Conservation (phyloP, 2,329 filamentous ascomycete species). For the Cadophora sp. region DNA sequence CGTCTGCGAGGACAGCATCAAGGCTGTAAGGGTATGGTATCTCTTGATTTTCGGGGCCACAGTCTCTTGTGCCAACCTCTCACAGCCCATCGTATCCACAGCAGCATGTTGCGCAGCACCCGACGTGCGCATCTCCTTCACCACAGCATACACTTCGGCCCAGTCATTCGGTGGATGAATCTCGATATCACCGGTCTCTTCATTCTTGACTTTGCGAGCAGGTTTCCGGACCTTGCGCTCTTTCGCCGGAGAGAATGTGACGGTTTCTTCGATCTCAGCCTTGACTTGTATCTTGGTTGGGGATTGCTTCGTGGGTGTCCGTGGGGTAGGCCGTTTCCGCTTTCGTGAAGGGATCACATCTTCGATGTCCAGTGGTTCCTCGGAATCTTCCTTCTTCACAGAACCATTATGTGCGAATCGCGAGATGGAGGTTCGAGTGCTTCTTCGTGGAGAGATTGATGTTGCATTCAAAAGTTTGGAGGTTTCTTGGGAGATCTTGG, state of each 20-base stretch:
- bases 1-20: constrained; percentile 78
- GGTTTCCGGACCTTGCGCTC: constrained; percentile 52
- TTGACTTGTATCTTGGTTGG: constrained; percentile 47
- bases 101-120: constrained; percentile 74
- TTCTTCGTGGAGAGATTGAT: constrained; percentile 51
- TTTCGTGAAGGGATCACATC: constrained; percentile 56
- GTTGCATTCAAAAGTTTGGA: constrained; percentile 59
- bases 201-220: constrained; percentile 52
- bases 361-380: constrained; percentile 58
- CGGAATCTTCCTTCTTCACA: constrained; percentile 34
- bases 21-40: constrained; percentile 71
- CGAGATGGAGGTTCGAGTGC: constrained; percentile 57
- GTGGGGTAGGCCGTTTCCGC: constrained; percentile 48
- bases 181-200: constrained; percentile 48
- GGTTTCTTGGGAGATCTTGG: constrained; percentile 63
- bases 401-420: constrained; percentile 51
- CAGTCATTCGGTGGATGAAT: constrained; percentile 76
- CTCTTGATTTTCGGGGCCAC: constrained; percentile 59
- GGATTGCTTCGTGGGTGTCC: constrained; percentile 35
- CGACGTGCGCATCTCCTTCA: constrained; percentile 75
- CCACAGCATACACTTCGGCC: constrained; percentile 79
- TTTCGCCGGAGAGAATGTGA: constrained; percentile 40
- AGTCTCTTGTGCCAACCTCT: constrained; percentile 68
- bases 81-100: constrained; percentile 98
- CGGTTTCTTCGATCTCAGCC: constrained; percentile 47